A percentile compares a stretch with the other conserved stretches of the same genome.
Evolutionary conservation across 2,329 filamentous ascomycete species (phyloP).

Genomic region (Didymella arachidicola): DNA sequence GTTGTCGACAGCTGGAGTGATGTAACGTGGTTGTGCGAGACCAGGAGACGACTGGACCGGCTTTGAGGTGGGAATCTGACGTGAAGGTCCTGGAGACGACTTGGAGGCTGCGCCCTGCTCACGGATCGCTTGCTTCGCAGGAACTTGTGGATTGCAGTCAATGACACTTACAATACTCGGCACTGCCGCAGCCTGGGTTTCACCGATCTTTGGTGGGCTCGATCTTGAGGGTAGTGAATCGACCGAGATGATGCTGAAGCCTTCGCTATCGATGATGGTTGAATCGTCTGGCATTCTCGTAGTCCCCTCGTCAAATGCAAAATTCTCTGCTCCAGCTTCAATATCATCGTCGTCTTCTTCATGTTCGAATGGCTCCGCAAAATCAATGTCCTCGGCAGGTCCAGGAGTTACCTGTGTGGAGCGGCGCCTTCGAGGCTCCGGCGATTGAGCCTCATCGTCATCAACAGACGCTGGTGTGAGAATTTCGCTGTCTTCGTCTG

Average conservation of each 20-base stretch:
- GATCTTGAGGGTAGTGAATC: conserved; percentile 54
- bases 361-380: conserved; percentile 20
- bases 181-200: conserved; percentile 11
- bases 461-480: conserved; percentile 39
- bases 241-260: conserved; percentile 61
- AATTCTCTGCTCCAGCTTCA: conserved; percentile 31
- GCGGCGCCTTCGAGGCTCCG: not conserved
- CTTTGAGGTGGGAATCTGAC: conserved; percentile 5
- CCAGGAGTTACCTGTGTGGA: not conserved
- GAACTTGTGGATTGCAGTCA: conserved; percentile 25
- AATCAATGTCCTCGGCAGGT: not conserved
- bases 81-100: conserved; percentile 20
- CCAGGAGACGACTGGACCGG: conserved; percentile 26
- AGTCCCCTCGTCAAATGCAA: conserved; percentile 43
- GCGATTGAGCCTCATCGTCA: conserved; percentile 22
- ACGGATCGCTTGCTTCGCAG: not conserved
- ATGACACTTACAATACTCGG: conserved; percentile 22
- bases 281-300: conserved; percentile 53
- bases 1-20: conserved; percentile 41
- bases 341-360: conserved; percentile 32
- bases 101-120: conserved; percentile 6
- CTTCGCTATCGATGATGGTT: conserved; percentile 58
- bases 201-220: conserved; percentile 35
- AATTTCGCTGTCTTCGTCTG: conserved; percentile 32
- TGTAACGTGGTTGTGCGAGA: conserved; percentile 28